Evolutionary conservation across 202 grass and related monocot species (phyloP), one percentile per base, ranked within the genome.

Genomic region (Saccharum hybrid): DNA sequence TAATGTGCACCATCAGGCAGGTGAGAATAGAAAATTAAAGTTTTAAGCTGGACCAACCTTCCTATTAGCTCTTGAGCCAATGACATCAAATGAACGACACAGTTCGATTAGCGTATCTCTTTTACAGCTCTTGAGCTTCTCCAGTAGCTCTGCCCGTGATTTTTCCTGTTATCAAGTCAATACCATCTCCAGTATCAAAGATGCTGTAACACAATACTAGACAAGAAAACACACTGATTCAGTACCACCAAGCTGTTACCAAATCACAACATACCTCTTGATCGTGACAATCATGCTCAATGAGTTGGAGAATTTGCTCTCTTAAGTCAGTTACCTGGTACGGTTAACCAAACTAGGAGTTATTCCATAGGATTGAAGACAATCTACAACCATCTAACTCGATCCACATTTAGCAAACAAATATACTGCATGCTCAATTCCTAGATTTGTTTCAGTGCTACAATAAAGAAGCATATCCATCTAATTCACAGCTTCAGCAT

Each of bases 21-120:
- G 51, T 34, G 69, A 80, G 43, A 66, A 71, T 52, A 75, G 63
- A 80, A 84, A 56, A 23, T 71, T 26, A 4, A 74, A 63, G 66
- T 66, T 68, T 42, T 40, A 78, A 78, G 46, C 37, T 39, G 46
- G 16, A 66, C 48, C 37, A 84, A 90, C 84, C 88, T 90, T 90
- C 71, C 49, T 90, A 66, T 83, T 87, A 83, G 75, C 59, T 81
- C 81, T 87, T 72, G 88, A 90, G 74, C 88, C 84, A 87, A 48
- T 49, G 11, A 87, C 26, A 81, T 77, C 45, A 90, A 87, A 81
- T 23, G 81, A 90, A 72, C 39, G 81, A 23, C 85, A 87, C n/a
- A 90, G 16, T 87, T 84, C 85, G 0, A 90, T 40, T 57, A 90
- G 80, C 1, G 15, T 75, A 57, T 63, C 2, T 52, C 83, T 84